Base-by-base conservation (phyloP, 164 flowering plant species). In the Protea cynaroides region DNA sequence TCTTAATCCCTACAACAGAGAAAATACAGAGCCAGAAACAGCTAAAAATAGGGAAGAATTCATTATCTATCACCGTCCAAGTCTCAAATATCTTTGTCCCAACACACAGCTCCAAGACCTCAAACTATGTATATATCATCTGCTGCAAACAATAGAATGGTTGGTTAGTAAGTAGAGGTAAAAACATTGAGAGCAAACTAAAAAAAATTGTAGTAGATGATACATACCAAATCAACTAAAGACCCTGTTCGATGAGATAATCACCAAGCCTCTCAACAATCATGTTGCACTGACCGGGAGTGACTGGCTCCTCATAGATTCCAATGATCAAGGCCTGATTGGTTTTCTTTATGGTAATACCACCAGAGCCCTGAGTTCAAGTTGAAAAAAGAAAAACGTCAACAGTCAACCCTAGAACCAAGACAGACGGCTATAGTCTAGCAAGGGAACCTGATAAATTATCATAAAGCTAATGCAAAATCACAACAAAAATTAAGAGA, bases 251-350 rank as follows among this genome's bases (percentile, higher is more conserved):
- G 19, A 79, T 51, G 24, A 84, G 89, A 69, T 84, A 84, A 70
- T 84, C 89, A 47, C 86, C 89, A 63, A 84, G 79, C 85, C 73
- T 82, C 68, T 84, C 88, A 36, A 84, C 88, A n/a, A 84, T 76
- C 82, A 82, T 74, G 76, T 82, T 84, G 79, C 88, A 82, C 72
- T 82, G 86, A 9, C 88, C 84, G 22, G 82, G 81, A 51, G 82
- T 73, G 78, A 84, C 66, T 3, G 88, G 88, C 68, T 84, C 89
- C 19, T 84, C 84, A 72, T 84, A 84, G 66, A 82, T 59, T 3
- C 89, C 89, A 65, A 84, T 65, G 52, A 84, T 58, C 54, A 84
- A 61, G 22, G 89, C 89, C 70, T 29, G 64, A 44, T 2, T 67
- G 38, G 86, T 84, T 71, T 82, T 84, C 62, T 82, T 84, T 15